Percentiles rank a stretch among this genome's conserved stretches.
Conservation (phyloP, 805 yeast species). For the Blastobotrys mokoenaii region DNA sequence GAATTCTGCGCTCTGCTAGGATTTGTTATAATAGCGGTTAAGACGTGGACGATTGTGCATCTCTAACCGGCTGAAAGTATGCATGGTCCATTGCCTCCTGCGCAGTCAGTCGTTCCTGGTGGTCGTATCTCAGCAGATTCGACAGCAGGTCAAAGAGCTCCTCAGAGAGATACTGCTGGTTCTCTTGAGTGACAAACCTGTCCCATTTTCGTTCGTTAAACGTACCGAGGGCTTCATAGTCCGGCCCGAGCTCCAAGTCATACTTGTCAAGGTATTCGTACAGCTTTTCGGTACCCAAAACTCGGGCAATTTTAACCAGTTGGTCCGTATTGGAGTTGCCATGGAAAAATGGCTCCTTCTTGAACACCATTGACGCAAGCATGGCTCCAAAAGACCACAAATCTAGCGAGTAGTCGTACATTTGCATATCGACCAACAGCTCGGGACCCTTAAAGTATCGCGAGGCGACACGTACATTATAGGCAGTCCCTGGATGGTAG, state of each 20-base stretch:
- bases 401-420: slow-evolving; percentile 82
- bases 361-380: slow-evolving; percentile 82
- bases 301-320: slow-evolving; percentile 80
- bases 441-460: slow-evolving; percentile 92
- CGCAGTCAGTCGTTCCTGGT: slow-evolving; percentile 81
- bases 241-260: slow-evolving; percentile 59
- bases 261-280: slow-evolving; percentile 60
- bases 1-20: too few relatives aligned
- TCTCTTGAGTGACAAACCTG: slow-evolving; percentile 61
- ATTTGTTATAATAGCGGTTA: too few relatives aligned
- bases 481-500: slow-evolving; percentile 82
- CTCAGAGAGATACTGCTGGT: slow-evolving; percentile 55
- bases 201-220: slow-evolving; percentile 80
- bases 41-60: background rate
- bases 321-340: slow-evolving; percentile 90
- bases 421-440: slow-evolving; percentile 68
- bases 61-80: slow-evolving; percentile 42
- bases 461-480: slow-evolving; percentile 86
- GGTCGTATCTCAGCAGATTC: slow-evolving; percentile 69
- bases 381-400: slow-evolving; percentile 89
- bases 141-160: slow-evolving; percentile 77
- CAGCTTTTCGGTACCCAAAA: slow-evolving; percentile 75
- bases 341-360: slow-evolving; percentile 86
- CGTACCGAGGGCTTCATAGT: slow-evolving; percentile 74
- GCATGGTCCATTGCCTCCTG: slow-evolving; percentile 77